Base-by-base conservation (phyloP, 2,329 filamentous ascomycete genomes). In the Alternaria ventricosa region DNA sequence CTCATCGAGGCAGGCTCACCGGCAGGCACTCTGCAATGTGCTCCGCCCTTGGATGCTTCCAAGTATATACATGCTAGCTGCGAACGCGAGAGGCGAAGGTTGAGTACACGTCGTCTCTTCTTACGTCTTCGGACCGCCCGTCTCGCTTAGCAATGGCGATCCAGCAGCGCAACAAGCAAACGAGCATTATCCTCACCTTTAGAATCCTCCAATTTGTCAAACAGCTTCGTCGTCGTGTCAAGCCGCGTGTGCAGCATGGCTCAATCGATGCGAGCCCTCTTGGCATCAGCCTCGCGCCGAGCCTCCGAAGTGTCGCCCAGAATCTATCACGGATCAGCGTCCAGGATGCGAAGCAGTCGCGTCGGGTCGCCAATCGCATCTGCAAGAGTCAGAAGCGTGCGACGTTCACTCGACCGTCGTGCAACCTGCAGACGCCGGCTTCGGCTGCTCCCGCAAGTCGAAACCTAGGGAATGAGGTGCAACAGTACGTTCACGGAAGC, bases 151-250 rank as follows among this genome's bases (percentile, higher is more conserved):
- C 70, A 25, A 79, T 79, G 77, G 73, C 75, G 64, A 72, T 73
- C 63, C 61, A 68, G 57, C 71, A 65, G 51, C 68, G 60, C 64
- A 67, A 68, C 64, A 70, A 71, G 63, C 71, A 71, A 56, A 63
- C 73, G 27, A 75, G 71, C 63, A 70, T 82, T 57, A 71, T 76
- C 69, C 72, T 81, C 58, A 77, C 78, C 27, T 76, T 78, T 67
- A 76, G 76, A 65, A 74, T 81, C 58, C 69, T 81, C 56, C 75
- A 78, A 68, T 73, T 81, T 66, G 74, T 82, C 68, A 74, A 77
- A 55, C 73, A 76, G 59, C 77, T 82, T 57, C 76, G 78, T 57
- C 77, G 75, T 63, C 77, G 78, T 58, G 72, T 79, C 47, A 74
- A 75, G 71, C 75, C 71, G 69, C 79, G 75, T 57, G 57, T 66